Conservation (phyloP, 768 basidiomycete genomes). For the Boletus pseudo-olivaceus region DNA sequence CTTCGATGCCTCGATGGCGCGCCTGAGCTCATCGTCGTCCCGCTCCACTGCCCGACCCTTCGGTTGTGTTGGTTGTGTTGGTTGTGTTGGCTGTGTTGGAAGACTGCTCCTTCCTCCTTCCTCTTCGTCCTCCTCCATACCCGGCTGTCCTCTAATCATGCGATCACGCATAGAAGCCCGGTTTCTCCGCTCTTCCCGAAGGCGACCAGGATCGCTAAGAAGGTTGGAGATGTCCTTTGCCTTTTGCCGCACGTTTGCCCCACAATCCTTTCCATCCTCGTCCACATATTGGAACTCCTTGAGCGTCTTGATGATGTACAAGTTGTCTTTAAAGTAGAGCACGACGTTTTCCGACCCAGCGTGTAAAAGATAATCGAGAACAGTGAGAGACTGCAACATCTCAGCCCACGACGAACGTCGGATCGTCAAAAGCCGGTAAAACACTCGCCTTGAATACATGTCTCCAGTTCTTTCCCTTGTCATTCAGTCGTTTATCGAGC, state of each 20-base stretch:
- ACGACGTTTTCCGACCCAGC: slow-evolving; percentile 98
- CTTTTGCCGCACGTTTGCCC: slow-evolving; percentile 95
- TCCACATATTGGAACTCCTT: slow-evolving; percentile 98
- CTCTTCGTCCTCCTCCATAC: slow-evolving; percentile 34
- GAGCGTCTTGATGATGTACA: slow-evolving; percentile 97
- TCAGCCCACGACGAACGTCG: slow-evolving; percentile 7
- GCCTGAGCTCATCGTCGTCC: slow-evolving; percentile 81
- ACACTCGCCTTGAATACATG: slow-evolving; percentile 91
- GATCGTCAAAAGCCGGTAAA: background rate
- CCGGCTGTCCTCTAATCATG: slow-evolving; percentile 67
- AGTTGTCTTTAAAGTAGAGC: slow-evolving; percentile 95
- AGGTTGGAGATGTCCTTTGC: slow-evolving; percentile 98
- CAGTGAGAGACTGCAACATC: slow-evolving; percentile 67
- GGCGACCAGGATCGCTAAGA: slow-evolving; percentile 77
- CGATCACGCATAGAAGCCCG: slow-evolving; percentile 93
- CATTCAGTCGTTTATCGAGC: slow-evolving; percentile 96
- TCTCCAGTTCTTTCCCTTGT: slow-evolving; percentile 99
- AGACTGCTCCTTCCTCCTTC: background rate
- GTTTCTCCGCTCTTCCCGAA: slow-evolving; percentile 79
- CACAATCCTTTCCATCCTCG: slow-evolving; percentile 94
- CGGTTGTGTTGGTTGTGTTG: slow-evolving; percentile 17
- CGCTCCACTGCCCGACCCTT: slow-evolving; percentile 29
- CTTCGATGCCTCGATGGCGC: slow-evolving; percentile 91
- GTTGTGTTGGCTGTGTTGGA: slow-evolving; percentile 17
- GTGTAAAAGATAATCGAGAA: slow-evolving; percentile 94